Evolutionary conservation across 1,139 yeast genomes (phyloP), one percentile per base, ranked within the genome.

Genomic region (Taphrina populina): DNA sequence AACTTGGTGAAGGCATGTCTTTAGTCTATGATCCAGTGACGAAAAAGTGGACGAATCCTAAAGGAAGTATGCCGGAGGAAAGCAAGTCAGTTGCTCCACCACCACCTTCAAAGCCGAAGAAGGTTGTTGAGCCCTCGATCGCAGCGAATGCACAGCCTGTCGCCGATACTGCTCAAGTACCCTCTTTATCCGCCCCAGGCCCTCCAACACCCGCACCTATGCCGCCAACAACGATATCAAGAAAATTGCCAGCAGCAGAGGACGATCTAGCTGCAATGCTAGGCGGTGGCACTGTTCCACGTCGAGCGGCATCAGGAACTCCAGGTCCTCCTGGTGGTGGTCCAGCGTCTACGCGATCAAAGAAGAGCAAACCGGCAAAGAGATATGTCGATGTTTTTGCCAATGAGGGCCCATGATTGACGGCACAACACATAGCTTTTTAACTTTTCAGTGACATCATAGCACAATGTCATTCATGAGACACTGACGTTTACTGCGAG

Each of bases 31-130:
- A 90, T 70, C 94, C 87, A 64, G 81, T 84, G 60, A 77, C 86
- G 65, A 83, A 84, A 66, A 77, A 95, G 65, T 92, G 96, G 96
- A 81, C 92, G 55, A 83, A 87, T 66, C 81, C 80, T 59, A 80
- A 81, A 37, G 62, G 58, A 8, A 36, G 53, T 23, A 49, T 49
- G 54, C 54, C 54, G 17, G 52, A 88, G 49, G 87, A 83, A 62
- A 76, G 81, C 59, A 73, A 72, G 59, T 70, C 77, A 6, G 71
- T 78, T 0, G 77, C 81, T 0, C 82, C 92, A 1, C 87, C 95
- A 1, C 94, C 95, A 1, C 92, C 94, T 2, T 87, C 88, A 30
- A 37, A 23, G 43, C 15, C 43, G 19, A 37, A 37, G 17, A 37
- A 19, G 13, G 43, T 29, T 8, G 43, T 23, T 4, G 24, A 13